A percentile compares a stretch with the other conserved stretches of the same genome.
Conservation (phyloP, 2,329 filamentous ascomycete species). For the Colletotrichum cuscutae region DNA sequence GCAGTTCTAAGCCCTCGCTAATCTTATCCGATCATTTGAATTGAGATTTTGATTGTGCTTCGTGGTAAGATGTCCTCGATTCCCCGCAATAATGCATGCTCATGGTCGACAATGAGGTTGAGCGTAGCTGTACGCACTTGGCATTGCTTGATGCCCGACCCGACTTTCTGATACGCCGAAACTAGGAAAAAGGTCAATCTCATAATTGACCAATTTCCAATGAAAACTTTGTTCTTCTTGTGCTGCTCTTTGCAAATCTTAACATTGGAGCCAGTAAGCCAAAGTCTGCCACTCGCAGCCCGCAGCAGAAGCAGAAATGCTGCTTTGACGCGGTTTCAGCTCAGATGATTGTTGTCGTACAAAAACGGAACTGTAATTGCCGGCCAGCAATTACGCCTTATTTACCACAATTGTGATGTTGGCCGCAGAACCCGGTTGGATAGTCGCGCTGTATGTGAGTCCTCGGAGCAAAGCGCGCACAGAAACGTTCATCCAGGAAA, state of each 20-base stretch:
- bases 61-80: not conserved
- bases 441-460: not conserved
- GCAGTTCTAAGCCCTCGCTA: not conserved
- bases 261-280: not conserved
- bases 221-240: not conserved
- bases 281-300: not conserved
- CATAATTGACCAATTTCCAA: not conserved
- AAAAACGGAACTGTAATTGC: too few relatives aligned
- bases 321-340: conserved; percentile 15
- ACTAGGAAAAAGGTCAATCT: not conserved
- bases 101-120: not conserved
- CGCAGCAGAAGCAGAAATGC: not conserved
- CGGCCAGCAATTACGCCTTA: too few relatives aligned
- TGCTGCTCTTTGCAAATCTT: not conserved
- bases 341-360: not conserved
- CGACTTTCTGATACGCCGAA: not conserved
- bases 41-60: not conserved
- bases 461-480: not conserved
- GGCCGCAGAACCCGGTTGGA: not conserved
- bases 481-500: not conserved
- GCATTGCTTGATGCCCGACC: not conserved
- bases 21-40: not conserved
- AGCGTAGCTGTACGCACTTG: not conserved
- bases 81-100: not conserved
- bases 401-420: too few relatives aligned